Evolutionary conservation across 495 filamentous ascomycete species (phyloP), one percentile per base, ranked within the genome.

Genomic region (Tirmania nivea): DNA sequence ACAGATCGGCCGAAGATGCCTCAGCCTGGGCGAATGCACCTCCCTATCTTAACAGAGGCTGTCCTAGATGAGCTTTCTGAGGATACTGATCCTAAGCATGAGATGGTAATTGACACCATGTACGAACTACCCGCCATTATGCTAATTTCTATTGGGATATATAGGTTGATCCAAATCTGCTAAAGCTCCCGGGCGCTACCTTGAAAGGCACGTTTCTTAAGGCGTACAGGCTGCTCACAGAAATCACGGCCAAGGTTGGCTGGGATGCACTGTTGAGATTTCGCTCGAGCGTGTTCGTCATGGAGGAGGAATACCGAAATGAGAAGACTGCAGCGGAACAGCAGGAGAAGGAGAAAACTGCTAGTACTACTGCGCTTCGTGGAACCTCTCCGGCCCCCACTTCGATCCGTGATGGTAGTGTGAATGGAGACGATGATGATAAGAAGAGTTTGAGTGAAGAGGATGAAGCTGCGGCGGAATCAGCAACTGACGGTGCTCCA

Each of bases 241-340:
- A 94, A 64, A 84, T 97, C 67, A 87, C 89, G 1, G 78, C 81
- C 42, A 88, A 90, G 64, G 94, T 96, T 60, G 92, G 90, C 31
- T 97, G 90, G 90, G 90, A 97, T 62, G 85, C 94, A 60, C 73
- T 97, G 12, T 73, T 97, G 25, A 88, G 83, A 63, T 87, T 86
- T 58, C 76, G 90, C 51, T 95, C 89, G 68, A 85, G 89, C 55
- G 90, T 96, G 6, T 97, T 97, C 60, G 92, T 97, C 34, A 97
- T 97, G 90, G 90, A 97, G 63, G 90, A 97, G 62, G 90, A 97
- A 65, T 97, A 97, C 59, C 78, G 92, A 14, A 80, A 76, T 52
- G 90, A 97, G 68, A 88, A 85, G 55, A 79, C 81, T 53, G 66
- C 63, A 34, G 58, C 61, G 14, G 61, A 70, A 12, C 65, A 70